Base-by-base conservation (phyloP, 768 basidiomycete species). In the Pisolithus orientalis region DNA sequence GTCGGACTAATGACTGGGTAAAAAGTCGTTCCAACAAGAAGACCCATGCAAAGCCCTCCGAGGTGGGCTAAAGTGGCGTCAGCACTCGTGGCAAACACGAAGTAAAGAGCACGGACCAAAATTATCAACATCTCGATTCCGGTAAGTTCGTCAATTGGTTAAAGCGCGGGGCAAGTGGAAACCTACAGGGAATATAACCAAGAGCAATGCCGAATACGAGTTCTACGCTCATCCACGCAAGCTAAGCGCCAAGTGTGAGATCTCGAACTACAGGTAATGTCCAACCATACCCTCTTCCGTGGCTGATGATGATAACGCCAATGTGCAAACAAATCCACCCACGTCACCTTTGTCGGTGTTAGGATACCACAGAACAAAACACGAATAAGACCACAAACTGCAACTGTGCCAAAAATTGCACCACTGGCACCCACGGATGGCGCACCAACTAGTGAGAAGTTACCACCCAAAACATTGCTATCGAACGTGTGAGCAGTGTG, bases 361-460 rank as follows among this genome's bases (percentile, higher is more conserved):
- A 52, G 7, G 49, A 55, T 38, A 28, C 10, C 24, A 43, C 25
- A 13, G 16, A 16, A 6, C 31, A 24, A 10, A 1, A 28, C 28
- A 25, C 7, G n/a, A 31, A 39, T 39, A 34, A 50, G 14, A 31
- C 25, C 44, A 66, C 79, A 52, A 64, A 89, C 88, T 3, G 85
- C 87, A 39, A 92, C 71, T 2, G 87, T 90, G 14, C 90, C 92
- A 52, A 95, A 94, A 51, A 97, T 87, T 1, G 94, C 92, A 6
- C 95, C 95, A 58, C 86, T 90, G 2, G 95, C 96, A 42, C 95
- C 95, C 10, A 93, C 78, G 11, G 90, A 92, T 0, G 95, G 94
- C 17, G 85, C 71, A 7, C 93, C 94, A 4, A 94, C 87, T 11
- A 95, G 72, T 2, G 91, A 77, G 64, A 98, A 98, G 69, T 96